Evolutionary conservation across 106 monocot species (phyloP).

Genomic region (Apostasia ramifera): DNA sequence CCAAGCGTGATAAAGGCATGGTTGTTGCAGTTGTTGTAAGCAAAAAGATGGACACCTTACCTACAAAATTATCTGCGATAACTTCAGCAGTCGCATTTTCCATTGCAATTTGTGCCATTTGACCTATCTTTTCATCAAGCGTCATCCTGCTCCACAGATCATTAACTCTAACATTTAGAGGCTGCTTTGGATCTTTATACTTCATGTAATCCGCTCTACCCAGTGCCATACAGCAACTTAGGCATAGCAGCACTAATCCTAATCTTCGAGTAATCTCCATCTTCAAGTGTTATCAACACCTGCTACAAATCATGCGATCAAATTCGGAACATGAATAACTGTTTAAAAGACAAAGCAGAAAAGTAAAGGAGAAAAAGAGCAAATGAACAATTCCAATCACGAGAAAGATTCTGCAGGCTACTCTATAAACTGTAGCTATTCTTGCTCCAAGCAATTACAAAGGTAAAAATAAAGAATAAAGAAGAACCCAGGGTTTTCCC

Average conservation of each 20-base stretch:
- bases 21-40: too few species aligned
- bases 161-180: constrained; percentile 13
- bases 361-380: too few species aligned
- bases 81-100: constrained; percentile 5
- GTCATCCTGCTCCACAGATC: constrained; percentile 40
- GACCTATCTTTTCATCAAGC: constrained; percentile 40
- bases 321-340: too few species aligned
- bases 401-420: too few species aligned
- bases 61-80: constrained; percentile 30
- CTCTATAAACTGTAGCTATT: too few species aligned
- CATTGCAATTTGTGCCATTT: constrained; percentile 40
- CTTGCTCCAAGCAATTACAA: too few species aligned
- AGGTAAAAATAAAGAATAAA: too few species aligned
- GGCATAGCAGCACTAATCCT: constrained; percentile 2
- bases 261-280: background rate
- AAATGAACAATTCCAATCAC: too few species aligned
- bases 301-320: too few species aligned
- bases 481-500: too few species aligned
- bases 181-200: constrained; percentile 39
- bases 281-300: background rate
- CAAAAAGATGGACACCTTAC: background rate
- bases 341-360: too few species aligned
- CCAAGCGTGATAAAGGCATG: too few species aligned
- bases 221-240: constrained; percentile 2
- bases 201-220: constrained; percentile 11